A percentile compares a stretch with the other conserved stretches of the same genome.
Evolutionary conservation across 1,284 basidiomycete species (phyloP).

Genomic region (Cerrena zonata): DNA sequence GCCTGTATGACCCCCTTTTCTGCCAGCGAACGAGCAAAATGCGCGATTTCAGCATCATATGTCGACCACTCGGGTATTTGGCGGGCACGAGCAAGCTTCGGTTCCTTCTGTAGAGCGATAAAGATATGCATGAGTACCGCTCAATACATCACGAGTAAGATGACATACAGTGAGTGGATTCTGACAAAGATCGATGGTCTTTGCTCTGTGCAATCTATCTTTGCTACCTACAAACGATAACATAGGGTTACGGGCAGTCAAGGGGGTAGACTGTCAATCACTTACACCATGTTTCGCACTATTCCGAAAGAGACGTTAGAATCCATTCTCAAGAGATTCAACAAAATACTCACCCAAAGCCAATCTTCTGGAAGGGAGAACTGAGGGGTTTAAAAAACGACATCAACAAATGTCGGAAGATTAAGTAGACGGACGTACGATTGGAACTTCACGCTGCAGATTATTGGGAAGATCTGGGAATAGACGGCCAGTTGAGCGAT

Average conservation of each 20-base stretch:
- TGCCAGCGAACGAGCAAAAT: constrained; percentile 64
- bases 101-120: constrained; percentile 73
- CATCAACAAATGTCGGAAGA: not conserved
- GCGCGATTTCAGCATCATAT: constrained; percentile 78
- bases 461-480: constrained; percentile 84
- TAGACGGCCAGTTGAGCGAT: not conserved
- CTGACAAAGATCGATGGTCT: constrained; percentile 90
- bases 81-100: constrained; percentile 86
- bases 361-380: constrained; percentile 84
- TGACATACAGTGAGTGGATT: constrained; percentile 79
- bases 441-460: constrained; percentile 80
- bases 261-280: constrained; percentile 11
- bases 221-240: constrained; percentile 62
- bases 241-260: not conserved
- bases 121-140: not conserved
- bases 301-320: not conserved
- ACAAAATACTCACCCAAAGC: constrained; percentile 71
- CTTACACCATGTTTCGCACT: constrained; percentile 87
- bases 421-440: constrained; percentile 48
- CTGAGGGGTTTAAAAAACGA: constrained; percentile 33
- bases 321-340: not conserved
- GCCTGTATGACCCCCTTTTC: constrained; percentile 61
- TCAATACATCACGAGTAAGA: not conserved
- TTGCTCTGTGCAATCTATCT: constrained; percentile 72
- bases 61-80: constrained; percentile 96